Conservation (phyloP, 768 basidiomycete species). For the Phlebiopsis gigantea region DNA sequence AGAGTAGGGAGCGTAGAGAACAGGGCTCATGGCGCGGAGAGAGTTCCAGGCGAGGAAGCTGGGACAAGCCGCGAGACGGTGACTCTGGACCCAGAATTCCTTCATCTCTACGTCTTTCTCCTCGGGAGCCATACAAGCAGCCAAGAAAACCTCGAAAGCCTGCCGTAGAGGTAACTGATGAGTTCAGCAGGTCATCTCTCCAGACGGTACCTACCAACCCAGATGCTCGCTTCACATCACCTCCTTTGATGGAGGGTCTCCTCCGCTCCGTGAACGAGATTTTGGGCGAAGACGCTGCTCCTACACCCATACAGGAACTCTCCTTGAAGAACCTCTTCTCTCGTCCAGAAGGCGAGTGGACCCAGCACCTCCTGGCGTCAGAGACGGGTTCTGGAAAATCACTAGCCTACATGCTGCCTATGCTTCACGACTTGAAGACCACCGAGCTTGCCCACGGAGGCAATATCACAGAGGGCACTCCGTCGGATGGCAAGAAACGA, state of each 20-base stretch:
- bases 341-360: conserved; percentile 28
- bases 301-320: conserved; percentile 78
- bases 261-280: conserved; percentile 49
- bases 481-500: conserved; percentile 14
- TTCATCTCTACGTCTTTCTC: neutral
- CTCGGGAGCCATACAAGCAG: neutral
- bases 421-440: conserved; percentile 73
- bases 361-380: conserved; percentile 65
- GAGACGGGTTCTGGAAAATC: conserved; percentile 94
- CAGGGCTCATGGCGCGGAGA: no score
- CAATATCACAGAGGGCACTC: conserved; percentile 2
- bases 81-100: neutral
- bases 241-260: conserved; percentile 65
- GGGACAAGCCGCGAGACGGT: neutral
- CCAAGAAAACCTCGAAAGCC: neutral
- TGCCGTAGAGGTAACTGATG: conserved; percentile 22
- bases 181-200: conserved; percentile 32
- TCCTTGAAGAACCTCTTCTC: conserved; percentile 55
- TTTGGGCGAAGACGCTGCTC: conserved; percentile 49
- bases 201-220: conserved; percentile 25
- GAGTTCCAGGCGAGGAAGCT: neutral
- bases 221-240: conserved; percentile 49
- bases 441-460: conserved; percentile 37
- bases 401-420: conserved; percentile 81
- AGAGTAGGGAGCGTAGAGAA: neutral